Percentiles rank a stretch among this genome's conserved stretches.
Conservation (phyloP, 768 basidiomycete genomes). For the Atractiella rhizophila region DNA sequence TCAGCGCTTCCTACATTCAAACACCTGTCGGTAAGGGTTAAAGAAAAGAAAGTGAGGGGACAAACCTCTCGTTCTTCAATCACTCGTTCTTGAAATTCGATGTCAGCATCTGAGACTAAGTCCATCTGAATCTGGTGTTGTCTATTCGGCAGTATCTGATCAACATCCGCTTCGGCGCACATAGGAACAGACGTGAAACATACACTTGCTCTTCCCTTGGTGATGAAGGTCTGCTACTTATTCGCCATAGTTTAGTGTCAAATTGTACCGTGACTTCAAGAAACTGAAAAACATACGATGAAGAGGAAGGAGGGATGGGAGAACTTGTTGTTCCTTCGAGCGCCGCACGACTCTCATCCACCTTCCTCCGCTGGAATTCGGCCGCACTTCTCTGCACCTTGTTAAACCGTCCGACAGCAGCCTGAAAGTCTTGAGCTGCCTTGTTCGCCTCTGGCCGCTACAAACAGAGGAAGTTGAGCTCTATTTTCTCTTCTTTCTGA, state of each 20-base stretch:
- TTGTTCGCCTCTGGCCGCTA: slow-evolving; percentile 44
- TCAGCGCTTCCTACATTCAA: slow-evolving; percentile 77
- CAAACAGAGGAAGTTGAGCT: not conserved
- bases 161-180: not conserved
- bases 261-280: slow-evolving; percentile 9
- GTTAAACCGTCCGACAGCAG: slow-evolving; percentile 75
- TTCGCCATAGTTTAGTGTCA: slow-evolving; percentile 16
- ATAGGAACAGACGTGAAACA: not conserved
- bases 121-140: slow-evolving; percentile 19
- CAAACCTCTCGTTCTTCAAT: slow-evolving; percentile 86
- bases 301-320: not conserved
- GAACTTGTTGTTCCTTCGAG: slow-evolving; percentile 31
- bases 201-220: not conserved
- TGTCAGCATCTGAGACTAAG: slow-evolving; percentile 27
- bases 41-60: too few relatives aligned
- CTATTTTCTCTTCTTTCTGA: not conserved
- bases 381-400: slow-evolving; percentile 70
- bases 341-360: slow-evolving; percentile 57
- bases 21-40: too few relatives aligned
- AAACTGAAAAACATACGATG: not conserved
- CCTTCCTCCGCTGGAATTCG: slow-evolving; percentile 65
- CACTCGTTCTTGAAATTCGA: slow-evolving; percentile 83
- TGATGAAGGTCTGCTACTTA: not conserved
- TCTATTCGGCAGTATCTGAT: not conserved
- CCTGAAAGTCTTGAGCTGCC: slow-evolving; percentile 69